Base-by-base conservation (phyloP, 106 monocot species). In the Dendrobium nobile region DNA sequence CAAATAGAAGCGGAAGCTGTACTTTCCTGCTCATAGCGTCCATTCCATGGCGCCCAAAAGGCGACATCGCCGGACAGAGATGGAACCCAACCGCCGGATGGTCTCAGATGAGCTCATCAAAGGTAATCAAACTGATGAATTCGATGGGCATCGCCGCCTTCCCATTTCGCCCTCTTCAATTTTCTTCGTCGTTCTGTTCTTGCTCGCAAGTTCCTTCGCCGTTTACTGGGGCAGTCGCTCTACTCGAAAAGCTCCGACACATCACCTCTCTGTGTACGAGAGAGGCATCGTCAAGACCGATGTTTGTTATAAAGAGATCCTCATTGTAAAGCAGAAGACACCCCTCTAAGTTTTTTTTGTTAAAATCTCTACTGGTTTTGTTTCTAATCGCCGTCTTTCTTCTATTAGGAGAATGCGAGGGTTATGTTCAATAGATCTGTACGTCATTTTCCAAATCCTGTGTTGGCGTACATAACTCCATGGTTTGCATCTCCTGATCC, bases 391-490 rank as follows among this genome's bases (percentile, higher is more conserved):
- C 22, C 41, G 0, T 42, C 11, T 28, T 54, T 75, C 16, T 26
- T 11, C 65, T 5, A 7, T 79, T 73, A 75, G 97, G 97, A 98
- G 83, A 56, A 87, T 78, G 72, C 78, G 16, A 92, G 80, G 87
- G 77, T 85, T 47, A 89, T 88, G 0, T 81, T 44, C 61, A 91
- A 92, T 72, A 54, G 82, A 47, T 89, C 87, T 31, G 15, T 51
- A 13, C 87, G 92, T 37, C 81, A 89, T 48, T 98, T 98, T 82
- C 78, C 65, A 2, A 91, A 91, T 85, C 92, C 87, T 0, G 95
- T 98, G 11, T 84, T 98, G 76, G 95, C 95, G 28, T 98, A 98
- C 80, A 84, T 98, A 26, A 98, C 98, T 75, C 98, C 98, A 18
- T 98, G 98, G 98, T 92, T 56, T 41, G 81, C 80, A 26, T 7